A percentile compares a stretch with the other conserved stretches of the same genome.
Evolutionary conservation across 345 rosid genomes (phyloP).

Genomic region (Pseudoturritis turrita): DNA sequence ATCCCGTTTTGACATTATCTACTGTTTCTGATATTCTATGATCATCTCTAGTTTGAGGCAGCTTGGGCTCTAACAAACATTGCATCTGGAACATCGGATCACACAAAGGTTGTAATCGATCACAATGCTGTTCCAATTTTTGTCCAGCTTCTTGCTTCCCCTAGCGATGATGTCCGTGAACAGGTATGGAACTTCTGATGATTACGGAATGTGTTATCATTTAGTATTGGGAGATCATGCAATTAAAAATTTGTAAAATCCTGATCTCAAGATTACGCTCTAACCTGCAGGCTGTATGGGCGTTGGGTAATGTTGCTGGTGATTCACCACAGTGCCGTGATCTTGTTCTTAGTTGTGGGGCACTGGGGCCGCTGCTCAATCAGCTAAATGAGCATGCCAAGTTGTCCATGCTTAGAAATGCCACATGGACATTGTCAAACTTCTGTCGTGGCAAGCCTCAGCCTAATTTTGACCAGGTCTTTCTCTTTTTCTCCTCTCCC

Average conservation of each 20-base stretch:
- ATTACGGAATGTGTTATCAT: neutral
- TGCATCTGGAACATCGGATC: constrained; percentile 91
- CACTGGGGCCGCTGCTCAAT: constrained; percentile 59
- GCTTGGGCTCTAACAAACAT: constrained; percentile 94
- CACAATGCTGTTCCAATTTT: constrained; percentile 79
- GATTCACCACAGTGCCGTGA: constrained; percentile 92
- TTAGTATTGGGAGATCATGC: neutral
- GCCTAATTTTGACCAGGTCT: constrained; percentile 84
- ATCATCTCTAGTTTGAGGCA: constrained; percentile 68
- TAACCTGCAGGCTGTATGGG: constrained; percentile 78
- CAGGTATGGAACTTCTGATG: constrained; percentile 47
- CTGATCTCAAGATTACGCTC: neutral
- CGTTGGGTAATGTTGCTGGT: constrained; percentile 91
- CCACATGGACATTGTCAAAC: constrained; percentile 96
- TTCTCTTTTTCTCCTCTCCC: neutral
- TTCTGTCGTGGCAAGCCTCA: constrained; percentile 96
- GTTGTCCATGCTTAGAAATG: constrained; percentile 92
- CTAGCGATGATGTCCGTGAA: constrained; percentile 86
- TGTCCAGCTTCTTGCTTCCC: constrained; percentile 72
- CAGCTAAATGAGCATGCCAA: constrained; percentile 85
- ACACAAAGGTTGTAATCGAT: constrained; percentile 82
- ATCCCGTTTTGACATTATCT: neutral
- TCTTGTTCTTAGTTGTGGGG: constrained; percentile 74
- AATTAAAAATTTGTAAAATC: neutral
- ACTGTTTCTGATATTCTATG: neutral